Conservation (phyloP, 495 filamentous ascomycete genomes). For the Penicillium argentinense region DNA sequence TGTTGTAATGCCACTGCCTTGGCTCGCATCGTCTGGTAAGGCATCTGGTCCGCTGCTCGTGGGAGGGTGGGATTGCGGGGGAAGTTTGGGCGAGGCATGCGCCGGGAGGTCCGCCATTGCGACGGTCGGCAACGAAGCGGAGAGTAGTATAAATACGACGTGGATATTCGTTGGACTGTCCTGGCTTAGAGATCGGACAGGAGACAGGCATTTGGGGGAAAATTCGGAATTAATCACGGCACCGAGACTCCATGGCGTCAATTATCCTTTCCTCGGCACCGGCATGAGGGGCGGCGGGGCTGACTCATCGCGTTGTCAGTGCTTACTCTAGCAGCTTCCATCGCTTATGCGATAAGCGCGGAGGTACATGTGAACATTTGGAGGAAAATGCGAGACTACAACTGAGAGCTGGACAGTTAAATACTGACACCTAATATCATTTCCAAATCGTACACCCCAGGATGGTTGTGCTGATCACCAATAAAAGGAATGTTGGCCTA, state of each 20-base stretch:
- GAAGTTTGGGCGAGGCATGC: slow-evolving; percentile 52
- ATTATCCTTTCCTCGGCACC: slow-evolving; percentile 12
- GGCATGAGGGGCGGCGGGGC: slow-evolving; percentile 16
- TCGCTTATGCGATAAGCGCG: slow-evolving; percentile 18
- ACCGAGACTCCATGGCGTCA: slow-evolving; percentile 17
- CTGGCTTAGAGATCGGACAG: slow-evolving; percentile 1
- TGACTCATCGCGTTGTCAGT: slow-evolving; percentile 25
- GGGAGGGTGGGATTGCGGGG: slow-evolving; percentile 36
- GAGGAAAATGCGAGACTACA: too few species aligned
- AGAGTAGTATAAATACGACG: background rate
- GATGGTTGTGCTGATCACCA: too few species aligned
- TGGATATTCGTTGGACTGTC: background rate
- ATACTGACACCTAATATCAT: too few species aligned
- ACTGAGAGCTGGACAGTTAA: too few species aligned
- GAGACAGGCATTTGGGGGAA: slow-evolving; percentile 2
- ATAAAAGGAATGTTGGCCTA: too few species aligned
- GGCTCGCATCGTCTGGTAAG: slow-evolving; percentile 20
- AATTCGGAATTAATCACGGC: slow-evolving; percentile 1
- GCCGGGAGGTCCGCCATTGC: slow-evolving; percentile 52
- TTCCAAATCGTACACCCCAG: too few species aligned
- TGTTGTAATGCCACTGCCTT: slow-evolving; percentile 20
- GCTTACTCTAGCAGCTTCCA: slow-evolving; percentile 29
- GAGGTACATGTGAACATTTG: background rate
- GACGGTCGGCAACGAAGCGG: slow-evolving; percentile 15
- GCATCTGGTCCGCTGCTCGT: slow-evolving; percentile 17